Percentiles rank a stretch among this genome's conserved stretches.
Evolutionary conservation across 139 green algal species (phyloP).

Genomic region (Mychonastes homosphaera): DNA sequence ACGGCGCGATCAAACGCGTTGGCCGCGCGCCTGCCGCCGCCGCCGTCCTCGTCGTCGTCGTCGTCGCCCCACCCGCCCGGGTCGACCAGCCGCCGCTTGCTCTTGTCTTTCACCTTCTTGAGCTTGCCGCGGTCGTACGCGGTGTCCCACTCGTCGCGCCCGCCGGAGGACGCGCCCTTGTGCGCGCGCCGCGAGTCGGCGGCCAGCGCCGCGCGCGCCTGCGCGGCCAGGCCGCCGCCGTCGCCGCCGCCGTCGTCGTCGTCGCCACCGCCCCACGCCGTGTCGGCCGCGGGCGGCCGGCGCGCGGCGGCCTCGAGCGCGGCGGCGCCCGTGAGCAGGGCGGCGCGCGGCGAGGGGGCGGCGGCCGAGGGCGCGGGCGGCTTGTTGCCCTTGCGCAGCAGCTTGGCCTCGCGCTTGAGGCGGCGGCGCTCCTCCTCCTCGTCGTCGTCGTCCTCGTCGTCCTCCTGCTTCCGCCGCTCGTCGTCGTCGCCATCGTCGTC

Average conservation of each 20-base stretch:
- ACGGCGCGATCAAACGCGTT: slow-evolving; percentile 20
- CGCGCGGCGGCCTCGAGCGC: slow-evolving; percentile 1
- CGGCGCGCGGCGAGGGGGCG: no score
- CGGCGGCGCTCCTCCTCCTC: slow-evolving; percentile 6
- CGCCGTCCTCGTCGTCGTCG: slow-evolving; percentile 4
- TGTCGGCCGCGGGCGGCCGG: no score
- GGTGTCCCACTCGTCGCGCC: slow-evolving; percentile 45
- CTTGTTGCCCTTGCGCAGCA: no score
- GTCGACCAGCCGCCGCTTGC: no score
- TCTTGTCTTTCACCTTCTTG: slow-evolving; percentile 41
- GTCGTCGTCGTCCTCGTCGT: background rate
- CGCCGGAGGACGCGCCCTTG: slow-evolving; percentile 12
- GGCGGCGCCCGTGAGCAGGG: slow-evolving; percentile 4
- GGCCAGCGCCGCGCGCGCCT: slow-evolving; percentile 1
- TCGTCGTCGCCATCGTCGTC: no score
- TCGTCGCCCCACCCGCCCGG: slow-evolving; percentile 12
- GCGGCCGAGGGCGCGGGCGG: no score
- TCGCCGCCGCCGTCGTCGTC: slow-evolving; percentile 3
- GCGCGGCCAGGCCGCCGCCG: background rate
- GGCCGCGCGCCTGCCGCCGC: slow-evolving; percentile 6
- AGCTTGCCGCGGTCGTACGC: slow-evolving; percentile 47
- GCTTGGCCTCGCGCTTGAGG: slow-evolving; percentile 2
- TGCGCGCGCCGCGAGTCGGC: background rate
- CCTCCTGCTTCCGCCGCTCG: background rate
- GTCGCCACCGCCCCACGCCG: background rate